Conservation (phyloP, 176 grass and related monocot species). For the Bolboschoenus planiculmis region DNA sequence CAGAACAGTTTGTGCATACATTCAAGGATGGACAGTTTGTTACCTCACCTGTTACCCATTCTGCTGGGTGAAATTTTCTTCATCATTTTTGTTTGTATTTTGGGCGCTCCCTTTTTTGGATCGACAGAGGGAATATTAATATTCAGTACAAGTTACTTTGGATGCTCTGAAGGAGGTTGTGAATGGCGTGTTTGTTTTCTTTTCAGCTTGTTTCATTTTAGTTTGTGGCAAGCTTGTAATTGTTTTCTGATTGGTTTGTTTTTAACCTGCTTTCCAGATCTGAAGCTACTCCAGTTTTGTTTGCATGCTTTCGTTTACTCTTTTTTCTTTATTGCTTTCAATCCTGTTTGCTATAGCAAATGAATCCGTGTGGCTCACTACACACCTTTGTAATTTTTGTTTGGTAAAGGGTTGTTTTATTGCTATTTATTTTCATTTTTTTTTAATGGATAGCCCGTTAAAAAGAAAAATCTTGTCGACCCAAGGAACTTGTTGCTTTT, state of each 20-base stretch:
- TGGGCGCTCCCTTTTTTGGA: neutral
- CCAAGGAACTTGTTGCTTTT: neutral
- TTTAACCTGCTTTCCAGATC: neutral
- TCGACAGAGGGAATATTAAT: neutral
- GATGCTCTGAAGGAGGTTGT: conserved; percentile 6
- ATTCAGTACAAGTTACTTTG: neutral
- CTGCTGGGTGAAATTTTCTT: conserved; percentile 44
- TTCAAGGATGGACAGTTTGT: conserved; percentile 77
- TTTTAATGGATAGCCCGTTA: neutral
- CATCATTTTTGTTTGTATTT: neutral
- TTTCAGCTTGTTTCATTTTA: conserved; percentile 21
- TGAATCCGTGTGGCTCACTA: neutral
- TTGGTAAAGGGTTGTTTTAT: neutral
- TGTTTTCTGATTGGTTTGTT: conserved; percentile 9
- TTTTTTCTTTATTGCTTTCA: neutral
- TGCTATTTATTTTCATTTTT: neutral
- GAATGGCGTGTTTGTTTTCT: conserved; percentile 20
- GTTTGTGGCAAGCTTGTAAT: conserved; percentile 19
- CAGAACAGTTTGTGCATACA: conserved; percentile 71
- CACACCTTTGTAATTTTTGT: neutral
- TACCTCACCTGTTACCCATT: conserved; percentile 72
- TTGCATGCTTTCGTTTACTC: neutral
- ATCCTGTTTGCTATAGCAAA: neutral
- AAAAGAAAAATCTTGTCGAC: neutral
- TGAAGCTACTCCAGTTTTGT: neutral